Conservation (phyloP, 352 stramenopile species). For the Globisporangium takayamanum region DNA sequence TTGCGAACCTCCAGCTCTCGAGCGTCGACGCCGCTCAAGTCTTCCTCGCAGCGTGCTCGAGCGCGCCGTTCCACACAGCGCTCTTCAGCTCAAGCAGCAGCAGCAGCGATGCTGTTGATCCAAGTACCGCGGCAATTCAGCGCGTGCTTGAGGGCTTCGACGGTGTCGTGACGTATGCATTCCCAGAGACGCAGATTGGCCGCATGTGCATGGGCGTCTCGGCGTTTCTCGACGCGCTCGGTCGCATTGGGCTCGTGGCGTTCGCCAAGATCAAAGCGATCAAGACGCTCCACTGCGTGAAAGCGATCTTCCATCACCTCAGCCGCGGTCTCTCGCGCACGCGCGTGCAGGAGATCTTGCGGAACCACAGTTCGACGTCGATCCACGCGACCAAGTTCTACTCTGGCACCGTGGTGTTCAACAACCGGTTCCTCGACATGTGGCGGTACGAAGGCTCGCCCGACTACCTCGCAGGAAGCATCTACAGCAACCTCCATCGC, state of each 20-base stretch:
- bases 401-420: constrained; percentile 66
- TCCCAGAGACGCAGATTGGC: constrained; percentile 42
- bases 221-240: constrained; percentile 60
- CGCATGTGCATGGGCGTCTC: constrained; percentile 62
- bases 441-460: constrained; percentile 74
- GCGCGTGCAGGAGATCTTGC: constrained; percentile 55
- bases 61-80: constrained; percentile 36
- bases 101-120: constrained; percentile 3
- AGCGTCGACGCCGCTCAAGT: constrained; percentile 64
- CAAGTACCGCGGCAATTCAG: constrained; percentile 24
- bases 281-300: constrained; percentile 59
- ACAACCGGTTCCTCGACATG: constrained; percentile 77
- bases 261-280: constrained; percentile 38
- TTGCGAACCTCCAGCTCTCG: constrained; percentile 62
- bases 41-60: constrained; percentile 61
- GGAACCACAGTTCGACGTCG: constrained; percentile 57
- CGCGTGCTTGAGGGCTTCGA: constrained; percentile 37
- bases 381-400: constrained; percentile 71
- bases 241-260: constrained; percentile 43
- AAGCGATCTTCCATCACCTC: constrained; percentile 70
- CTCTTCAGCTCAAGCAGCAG: constrained; percentile 11
- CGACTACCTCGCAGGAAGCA: constrained; percentile 56
- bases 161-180: constrained; percentile 38
- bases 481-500: constrained; percentile 14
- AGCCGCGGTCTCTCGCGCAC: constrained; percentile 58